phyloP scores from a whole-genome alignment of 345 rosid genomes.

The Salix koriyanagi region DNA sequence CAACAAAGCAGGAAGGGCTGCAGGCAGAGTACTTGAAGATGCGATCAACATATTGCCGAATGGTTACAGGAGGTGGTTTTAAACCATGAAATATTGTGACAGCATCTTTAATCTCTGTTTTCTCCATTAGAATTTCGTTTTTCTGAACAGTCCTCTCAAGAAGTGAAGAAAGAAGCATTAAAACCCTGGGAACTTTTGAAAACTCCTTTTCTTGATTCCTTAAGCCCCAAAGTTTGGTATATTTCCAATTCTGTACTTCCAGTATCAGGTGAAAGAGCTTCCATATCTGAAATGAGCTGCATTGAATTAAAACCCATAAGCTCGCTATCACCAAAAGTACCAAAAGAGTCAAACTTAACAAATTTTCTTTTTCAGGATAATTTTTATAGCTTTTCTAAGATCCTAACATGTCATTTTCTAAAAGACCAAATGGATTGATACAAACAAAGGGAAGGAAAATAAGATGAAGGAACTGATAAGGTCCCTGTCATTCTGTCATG shows the following conservation, averaged over 20 bases:
- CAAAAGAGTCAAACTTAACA: background rate
- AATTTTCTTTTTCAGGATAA: background rate
- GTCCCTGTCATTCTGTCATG: background rate
- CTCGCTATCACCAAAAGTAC: background rate
- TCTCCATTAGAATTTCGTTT: constrained; percentile 38
- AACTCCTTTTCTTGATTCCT: constrained; percentile 39
- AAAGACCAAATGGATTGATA: background rate
- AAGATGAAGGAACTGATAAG: background rate
- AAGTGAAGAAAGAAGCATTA: constrained; percentile 52
- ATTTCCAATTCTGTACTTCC: constrained; percentile 37
- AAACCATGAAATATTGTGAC: constrained; percentile 59
- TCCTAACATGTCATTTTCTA: background rate
- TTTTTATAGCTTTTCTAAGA: background rate
- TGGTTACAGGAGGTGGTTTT: constrained; percentile 57
- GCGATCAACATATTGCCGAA: constrained; percentile 65
- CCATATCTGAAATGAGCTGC: constrained; percentile 46
- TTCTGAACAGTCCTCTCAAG: constrained; percentile 56
- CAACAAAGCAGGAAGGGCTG: constrained; percentile 88
- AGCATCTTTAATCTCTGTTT: constrained; percentile 26
- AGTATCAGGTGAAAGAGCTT: constrained; percentile 29
- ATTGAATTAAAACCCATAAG: constrained; percentile 11
- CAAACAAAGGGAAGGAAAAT: background rate
- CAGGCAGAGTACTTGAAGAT: constrained; percentile 80
- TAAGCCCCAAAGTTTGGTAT: constrained; percentile 55
- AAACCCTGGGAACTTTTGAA: constrained; percentile 41